Percentiles rank a stretch among this genome's conserved stretches.
phyloP scores from a whole-genome alignment of 371 early-diverging fungal genomes.

The Rhizopus delemar region DNA sequence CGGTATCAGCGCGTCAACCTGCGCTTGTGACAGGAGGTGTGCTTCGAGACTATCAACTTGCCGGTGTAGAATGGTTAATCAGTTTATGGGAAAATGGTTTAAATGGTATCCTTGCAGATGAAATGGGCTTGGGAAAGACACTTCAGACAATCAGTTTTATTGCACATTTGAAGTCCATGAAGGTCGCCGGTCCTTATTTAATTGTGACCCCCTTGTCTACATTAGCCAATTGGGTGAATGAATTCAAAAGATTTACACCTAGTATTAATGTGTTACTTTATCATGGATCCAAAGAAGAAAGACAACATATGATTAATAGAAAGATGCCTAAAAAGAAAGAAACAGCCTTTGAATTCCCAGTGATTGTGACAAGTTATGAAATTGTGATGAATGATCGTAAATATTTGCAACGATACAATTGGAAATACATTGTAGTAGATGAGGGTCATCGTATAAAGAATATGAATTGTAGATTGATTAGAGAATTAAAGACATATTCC shows the following conservation, averaged over 20 bases:
- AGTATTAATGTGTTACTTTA: constrained; percentile 87
- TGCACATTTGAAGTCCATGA: constrained; percentile 77
- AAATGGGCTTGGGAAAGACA: constrained; percentile 98
- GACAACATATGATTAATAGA: constrained; percentile 75
- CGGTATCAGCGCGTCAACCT: constrained; percentile 74
- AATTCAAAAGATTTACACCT: constrained; percentile 91
- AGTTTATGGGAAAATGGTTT: constrained; percentile 96
- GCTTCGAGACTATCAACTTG: constrained; percentile 93
- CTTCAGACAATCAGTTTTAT: constrained; percentile 96
- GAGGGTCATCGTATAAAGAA: constrained; percentile 97
- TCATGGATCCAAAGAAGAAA: constrained; percentile 83
- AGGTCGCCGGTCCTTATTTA: constrained; percentile 93
- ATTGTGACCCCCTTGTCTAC: constrained; percentile 96
- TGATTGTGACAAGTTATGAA: constrained; percentile 92
- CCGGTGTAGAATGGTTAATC: constrained; percentile 98
- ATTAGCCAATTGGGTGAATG: constrained; percentile 96
- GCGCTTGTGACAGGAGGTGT: constrained; percentile 77
- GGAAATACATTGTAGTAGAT: constrained; percentile 93
- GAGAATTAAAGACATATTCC: constrained; percentile 79
- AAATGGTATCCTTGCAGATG: constrained; percentile 98
- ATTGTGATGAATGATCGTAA: constrained; percentile 85
- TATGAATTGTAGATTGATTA: constrained; percentile 85
- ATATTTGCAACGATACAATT: constrained; percentile 67
- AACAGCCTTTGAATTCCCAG: constrained; percentile 60
- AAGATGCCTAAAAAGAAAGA: constrained; percentile 61